Conservation (phyloP, 1,139 yeast genomes). For the Taiozyma onychis region DNA sequence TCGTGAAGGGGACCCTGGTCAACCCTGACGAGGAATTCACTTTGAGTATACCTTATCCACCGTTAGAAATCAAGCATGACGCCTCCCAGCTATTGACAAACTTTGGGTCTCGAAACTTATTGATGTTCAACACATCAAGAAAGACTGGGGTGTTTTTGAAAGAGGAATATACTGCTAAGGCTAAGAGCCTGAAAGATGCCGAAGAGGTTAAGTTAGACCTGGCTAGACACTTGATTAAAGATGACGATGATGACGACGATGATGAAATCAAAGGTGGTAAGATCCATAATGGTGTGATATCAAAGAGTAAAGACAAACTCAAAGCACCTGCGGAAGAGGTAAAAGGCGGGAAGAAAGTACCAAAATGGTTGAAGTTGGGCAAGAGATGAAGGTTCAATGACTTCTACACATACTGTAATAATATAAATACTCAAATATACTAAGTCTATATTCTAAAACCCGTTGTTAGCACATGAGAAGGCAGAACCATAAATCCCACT, state of each 20-base stretch:
- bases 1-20: conserved; percentile 24
- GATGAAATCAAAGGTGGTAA: conserved; percentile 3
- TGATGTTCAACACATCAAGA: conserved; percentile 24
- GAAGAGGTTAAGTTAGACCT: conserved; percentile 33
- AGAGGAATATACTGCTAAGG: conserved; percentile 27
- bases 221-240: conserved; percentile 29
- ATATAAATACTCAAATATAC: neutral
- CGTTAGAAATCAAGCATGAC: conserved; percentile 24
- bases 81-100: conserved; percentile 16
- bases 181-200: conserved; percentile 34
- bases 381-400: conserved; percentile 22
- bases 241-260: conserved; percentile 12
- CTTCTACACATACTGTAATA: neutral
- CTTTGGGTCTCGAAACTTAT: conserved; percentile 29
- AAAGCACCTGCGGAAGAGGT: neutral
- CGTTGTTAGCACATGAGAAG: conserved; percentile 46
- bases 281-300: conserved; percentile 17
- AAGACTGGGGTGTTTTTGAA: conserved; percentile 23
- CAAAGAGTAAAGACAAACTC: conserved; percentile 4
- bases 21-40: conserved; percentile 31
- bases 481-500: conserved; percentile 44
- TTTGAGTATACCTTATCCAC: conserved; percentile 40
- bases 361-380: conserved; percentile 34
- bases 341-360: conserved; percentile 23
- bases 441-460: conserved; percentile 16